Base-by-base conservation (phyloP, 306 rosid species). In the Cucumis hystrix region DNA sequence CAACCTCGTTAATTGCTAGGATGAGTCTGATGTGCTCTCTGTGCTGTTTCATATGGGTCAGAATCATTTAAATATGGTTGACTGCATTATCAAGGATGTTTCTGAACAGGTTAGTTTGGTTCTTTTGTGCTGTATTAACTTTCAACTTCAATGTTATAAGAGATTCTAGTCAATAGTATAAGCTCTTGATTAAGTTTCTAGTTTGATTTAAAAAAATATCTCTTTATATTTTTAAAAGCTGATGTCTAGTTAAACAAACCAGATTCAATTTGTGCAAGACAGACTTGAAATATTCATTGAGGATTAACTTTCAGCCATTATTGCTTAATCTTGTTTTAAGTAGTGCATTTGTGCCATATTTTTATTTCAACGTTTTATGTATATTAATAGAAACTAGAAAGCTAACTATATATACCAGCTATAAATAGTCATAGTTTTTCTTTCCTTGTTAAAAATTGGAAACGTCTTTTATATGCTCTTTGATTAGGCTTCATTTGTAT, bases 1-100 rank as follows among this genome's bases (percentile, higher is more conserved):
- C 70, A 54, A 52, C 70, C 88, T 81, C 6, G 10, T 51, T 49
- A 30, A 35, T 72, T 72, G 47, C 57, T 89, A 94, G 96, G 98
- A 94, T 80, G 98, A 94, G 85, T 89, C 87, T 81, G 95, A 87
- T 82, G 77, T 82, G 65, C 86, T 92, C 81, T 89, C 88, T 23
- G 87, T 83, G 54, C 57, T 90, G 78, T 90, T 89, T 86, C 92
- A 87, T 86, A 83, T 92, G 63, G 96, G 95, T 63, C 87, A 81
- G 65, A 90, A 87, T 82, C 97, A 92, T 89, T 87, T 85, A 70
- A 87, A 84, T 75, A 87, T 90, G 85, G 88, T 83, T 33, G 77
- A 55, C 60, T 69, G 79, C 80, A 79, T 87, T 55, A 56, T 86
- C 73, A 80, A 83, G 82, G 89, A 85, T 40, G 78, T 80, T 52